phyloP scores from a whole-genome alignment of 2,329 filamentous ascomycete genomes.

The Bretziella fagacearum region DNA sequence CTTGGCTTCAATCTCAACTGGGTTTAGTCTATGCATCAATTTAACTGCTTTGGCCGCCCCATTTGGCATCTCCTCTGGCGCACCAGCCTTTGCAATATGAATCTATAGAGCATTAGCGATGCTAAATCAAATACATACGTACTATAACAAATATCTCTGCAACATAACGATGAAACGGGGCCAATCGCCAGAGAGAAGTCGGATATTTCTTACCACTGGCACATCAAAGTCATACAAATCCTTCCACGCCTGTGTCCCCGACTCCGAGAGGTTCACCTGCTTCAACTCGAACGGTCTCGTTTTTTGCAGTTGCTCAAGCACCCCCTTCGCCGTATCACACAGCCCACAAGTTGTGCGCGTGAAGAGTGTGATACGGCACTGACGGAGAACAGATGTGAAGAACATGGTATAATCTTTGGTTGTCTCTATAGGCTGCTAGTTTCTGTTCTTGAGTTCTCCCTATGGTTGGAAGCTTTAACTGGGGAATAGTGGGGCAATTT shows the following conservation, averaged over 20 bases:
- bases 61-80: slow-evolving; percentile 34
- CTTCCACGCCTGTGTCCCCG: slow-evolving; percentile 47
- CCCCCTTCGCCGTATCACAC: slow-evolving; percentile 49
- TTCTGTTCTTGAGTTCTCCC: neutral
- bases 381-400: slow-evolving; percentile 31
- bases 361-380: slow-evolving; percentile 56
- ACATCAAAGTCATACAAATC: slow-evolving; percentile 67
- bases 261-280: slow-evolving; percentile 53
- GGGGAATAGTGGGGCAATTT: neutral
- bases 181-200: too few species aligned
- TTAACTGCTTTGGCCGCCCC: slow-evolving; percentile 45
- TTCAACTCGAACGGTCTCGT: slow-evolving; percentile 48
- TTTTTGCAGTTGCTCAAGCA: slow-evolving; percentile 32
- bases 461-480: neutral
- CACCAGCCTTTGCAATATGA: slow-evolving; percentile 41
- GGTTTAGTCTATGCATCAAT: slow-evolving; percentile 61
- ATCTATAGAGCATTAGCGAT: slow-evolving; percentile 26
- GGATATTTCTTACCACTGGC: slow-evolving; percentile 52
- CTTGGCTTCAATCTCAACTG: slow-evolving; percentile 45
- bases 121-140: too few species aligned
- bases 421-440: neutral
- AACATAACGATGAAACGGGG: too few species aligned
- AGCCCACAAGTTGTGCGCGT: slow-evolving; percentile 55
- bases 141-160: neutral
- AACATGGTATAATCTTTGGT: slow-evolving; percentile 27